Evolutionary conservation across 2,329 filamentous ascomycete genomes (phyloP).

Genomic region (Claviceps purpurea): DNA sequence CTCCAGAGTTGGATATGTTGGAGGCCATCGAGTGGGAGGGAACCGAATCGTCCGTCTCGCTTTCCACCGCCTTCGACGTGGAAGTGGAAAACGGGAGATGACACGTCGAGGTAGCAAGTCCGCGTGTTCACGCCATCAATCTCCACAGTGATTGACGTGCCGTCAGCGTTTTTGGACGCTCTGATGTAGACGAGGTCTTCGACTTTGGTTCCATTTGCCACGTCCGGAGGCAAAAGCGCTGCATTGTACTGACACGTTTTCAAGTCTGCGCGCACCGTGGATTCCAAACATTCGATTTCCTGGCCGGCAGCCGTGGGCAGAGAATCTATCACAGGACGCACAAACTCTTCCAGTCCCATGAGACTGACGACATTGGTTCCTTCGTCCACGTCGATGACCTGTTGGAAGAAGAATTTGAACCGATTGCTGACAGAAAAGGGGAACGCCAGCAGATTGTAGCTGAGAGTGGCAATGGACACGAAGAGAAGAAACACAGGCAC

Average conservation of each 20-base stretch:
- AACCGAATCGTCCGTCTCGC: constrained; percentile 51
- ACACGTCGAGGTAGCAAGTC: constrained; percentile 61
- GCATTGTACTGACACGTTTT: constrained; percentile 60
- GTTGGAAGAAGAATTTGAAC: constrained; percentile 79
- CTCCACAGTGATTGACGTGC: constrained; percentile 45
- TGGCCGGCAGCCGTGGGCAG: constrained; percentile 60
- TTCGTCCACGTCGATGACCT: constrained; percentile 63
- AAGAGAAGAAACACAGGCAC: constrained; percentile 64
- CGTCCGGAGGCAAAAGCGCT: constrained; percentile 42
- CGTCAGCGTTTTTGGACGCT: constrained; percentile 17
- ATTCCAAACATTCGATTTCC: constrained; percentile 34
- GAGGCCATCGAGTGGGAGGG: constrained; percentile 48
- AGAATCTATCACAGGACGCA: constrained; percentile 50
- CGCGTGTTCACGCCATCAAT: constrained; percentile 65
- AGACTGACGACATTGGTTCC: constrained; percentile 58
- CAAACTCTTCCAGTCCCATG: constrained; percentile 52
- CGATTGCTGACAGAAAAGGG: constrained; percentile 71
- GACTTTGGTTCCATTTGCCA: constrained; percentile 34
- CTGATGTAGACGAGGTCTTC: constrained; percentile 50
- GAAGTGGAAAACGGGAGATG: constrained; percentile 52
- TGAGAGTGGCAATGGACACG: constrained; percentile 59
- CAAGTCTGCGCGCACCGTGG: constrained; percentile 29
- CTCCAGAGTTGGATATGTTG: constrained; percentile 68
- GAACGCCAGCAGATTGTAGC: constrained; percentile 79
- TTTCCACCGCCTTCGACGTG: constrained; percentile 45